phyloP scores from a whole-genome alignment of 202 grass and related monocot species.

The Digitaria exilis region DNA sequence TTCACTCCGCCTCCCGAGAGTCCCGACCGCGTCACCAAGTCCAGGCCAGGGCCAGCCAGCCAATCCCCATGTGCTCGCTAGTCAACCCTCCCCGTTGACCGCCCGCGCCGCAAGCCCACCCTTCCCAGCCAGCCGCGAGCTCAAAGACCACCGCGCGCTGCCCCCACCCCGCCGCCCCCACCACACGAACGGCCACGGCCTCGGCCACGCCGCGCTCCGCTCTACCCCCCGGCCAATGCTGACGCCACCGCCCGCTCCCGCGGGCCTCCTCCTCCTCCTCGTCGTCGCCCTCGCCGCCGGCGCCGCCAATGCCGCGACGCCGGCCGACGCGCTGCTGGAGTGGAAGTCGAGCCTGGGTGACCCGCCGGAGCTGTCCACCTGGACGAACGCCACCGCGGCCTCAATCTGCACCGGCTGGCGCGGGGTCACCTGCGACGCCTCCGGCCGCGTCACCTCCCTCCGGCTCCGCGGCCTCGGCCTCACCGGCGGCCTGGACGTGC shows the following conservation, averaged over 20 bases:
- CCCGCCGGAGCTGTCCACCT: conserved; percentile 44
- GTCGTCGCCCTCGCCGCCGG: neutral
- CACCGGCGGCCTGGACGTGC: conserved; percentile 36
- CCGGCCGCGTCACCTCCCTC: conserved; percentile 41
- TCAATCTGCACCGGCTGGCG: conserved; percentile 51
- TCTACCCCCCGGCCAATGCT: conserved; percentile 26
- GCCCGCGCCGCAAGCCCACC: neutral
- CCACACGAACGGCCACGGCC: neutral
- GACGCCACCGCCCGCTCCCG: neutral
- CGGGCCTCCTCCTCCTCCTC: neutral
- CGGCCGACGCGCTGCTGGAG: conserved; percentile 51
- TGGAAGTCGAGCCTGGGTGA: conserved; percentile 64
- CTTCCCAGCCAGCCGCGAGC: neutral
- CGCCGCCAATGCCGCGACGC: conserved; percentile 20
- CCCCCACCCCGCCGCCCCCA: neutral
- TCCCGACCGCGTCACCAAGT: too few species aligned
- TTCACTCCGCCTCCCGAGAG: neutral
- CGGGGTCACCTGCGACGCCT: conserved; percentile 47
- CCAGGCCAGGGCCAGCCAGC: too few species aligned
- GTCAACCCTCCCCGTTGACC: conserved; percentile 18
- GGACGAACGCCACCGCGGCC: conserved; percentile 30
- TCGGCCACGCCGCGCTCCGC: neutral
- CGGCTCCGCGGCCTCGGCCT: conserved; percentile 36
- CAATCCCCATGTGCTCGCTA: neutral
- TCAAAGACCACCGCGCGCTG: neutral